Conservation (phyloP, 192 early-diverging fungal species). For the Gonapodya sp. region DNA sequence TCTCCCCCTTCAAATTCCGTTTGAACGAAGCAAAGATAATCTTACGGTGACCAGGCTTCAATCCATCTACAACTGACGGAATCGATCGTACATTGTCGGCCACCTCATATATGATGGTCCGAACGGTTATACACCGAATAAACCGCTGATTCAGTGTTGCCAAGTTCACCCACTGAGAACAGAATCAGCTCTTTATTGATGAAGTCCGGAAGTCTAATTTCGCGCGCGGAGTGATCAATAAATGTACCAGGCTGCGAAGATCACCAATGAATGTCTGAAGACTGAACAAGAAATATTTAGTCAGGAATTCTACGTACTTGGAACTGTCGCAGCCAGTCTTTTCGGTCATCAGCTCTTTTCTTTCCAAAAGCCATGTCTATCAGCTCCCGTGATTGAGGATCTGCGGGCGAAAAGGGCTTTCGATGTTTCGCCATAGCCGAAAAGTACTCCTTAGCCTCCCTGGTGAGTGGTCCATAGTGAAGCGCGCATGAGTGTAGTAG, state of each 20-base stretch:
- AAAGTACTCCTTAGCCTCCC: conserved; percentile 94
- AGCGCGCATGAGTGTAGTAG: neutral
- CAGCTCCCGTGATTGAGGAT: conserved; percentile 54
- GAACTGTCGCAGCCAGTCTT: conserved; percentile 80
- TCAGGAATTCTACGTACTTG: conserved; percentile 24
- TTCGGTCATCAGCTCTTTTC: conserved; percentile 85
- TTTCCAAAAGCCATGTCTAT: conserved; percentile 98
- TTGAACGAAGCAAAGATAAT: conserved; percentile 81
- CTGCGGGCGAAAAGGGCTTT: conserved; percentile 58
- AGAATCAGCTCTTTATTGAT: conserved; percentile 91
- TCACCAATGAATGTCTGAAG: conserved; percentile 15
- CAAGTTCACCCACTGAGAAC: conserved; percentile 62
- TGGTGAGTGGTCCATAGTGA: conserved; percentile 11
- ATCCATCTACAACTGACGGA: conserved; percentile 84
- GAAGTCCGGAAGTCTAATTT: conserved; percentile 79
- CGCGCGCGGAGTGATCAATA: conserved; percentile 69
- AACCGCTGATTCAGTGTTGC: neutral
- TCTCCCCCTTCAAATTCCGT: conserved; percentile 65
- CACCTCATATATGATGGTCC: too few relatives aligned
- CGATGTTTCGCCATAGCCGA: conserved; percentile 64
- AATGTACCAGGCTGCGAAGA: conserved; percentile 67
- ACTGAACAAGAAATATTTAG: neutral
- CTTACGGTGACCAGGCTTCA: conserved; percentile 96
- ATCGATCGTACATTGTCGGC: conserved; percentile 93
- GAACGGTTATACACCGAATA: neutral